A percentile compares a stretch with the other conserved stretches of the same genome.
These are phyloP conservation scores for Daldinia bambusicola DNA, from an alignment of 495 filamentous ascomycete genomes.

Conservation along the genomic window DNA sequence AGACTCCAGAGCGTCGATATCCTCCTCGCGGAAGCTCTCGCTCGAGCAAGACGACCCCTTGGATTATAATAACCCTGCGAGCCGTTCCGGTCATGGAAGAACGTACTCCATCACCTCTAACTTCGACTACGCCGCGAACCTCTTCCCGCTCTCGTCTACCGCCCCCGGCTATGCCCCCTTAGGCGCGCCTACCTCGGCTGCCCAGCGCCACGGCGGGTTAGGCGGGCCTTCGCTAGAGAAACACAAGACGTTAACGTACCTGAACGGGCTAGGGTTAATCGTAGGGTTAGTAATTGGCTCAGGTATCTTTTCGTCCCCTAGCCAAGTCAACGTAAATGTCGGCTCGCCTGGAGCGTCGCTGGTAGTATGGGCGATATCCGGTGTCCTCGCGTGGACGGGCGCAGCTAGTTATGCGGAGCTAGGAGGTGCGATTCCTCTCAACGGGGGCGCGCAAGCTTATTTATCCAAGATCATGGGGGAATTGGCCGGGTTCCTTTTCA, in stretches of 20 bases:
- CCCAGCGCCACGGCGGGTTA: constrained; percentile 56
- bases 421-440: constrained; percentile 93
- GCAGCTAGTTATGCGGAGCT: constrained; percentile 96
- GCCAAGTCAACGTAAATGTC: constrained; percentile 91
- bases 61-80: constrained; percentile 65
- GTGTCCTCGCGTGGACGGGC: constrained; percentile 93
- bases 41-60: constrained; percentile 87
- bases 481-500: constrained; percentile 89
- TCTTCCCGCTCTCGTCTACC: constrained; percentile 88
- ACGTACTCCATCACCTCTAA: constrained; percentile 90
- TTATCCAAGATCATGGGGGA: constrained; percentile 96
- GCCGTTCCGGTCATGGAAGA: constrained; percentile 63
- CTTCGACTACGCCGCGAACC: constrained; percentile 90
- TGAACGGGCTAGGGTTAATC: constrained; percentile 91
- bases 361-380: constrained; percentile 90
- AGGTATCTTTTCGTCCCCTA: constrained; percentile 94
- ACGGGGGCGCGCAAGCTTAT: constrained; percentile 93
- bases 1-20: constrained; percentile 82
- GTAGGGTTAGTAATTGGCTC: constrained; percentile 96
- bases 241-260: constrained; percentile 92
- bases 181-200: constrained; percentile 71
- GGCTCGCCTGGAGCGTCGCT: constrained; percentile 92
- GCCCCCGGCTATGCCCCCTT: constrained; percentile 82
- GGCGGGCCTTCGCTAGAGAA: constrained; percentile 79
- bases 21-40: constrained; percentile 90